Evolutionary conservation across 768 basidiomycete genomes (phyloP).

Genomic region (Tricholoma matsutake): DNA sequence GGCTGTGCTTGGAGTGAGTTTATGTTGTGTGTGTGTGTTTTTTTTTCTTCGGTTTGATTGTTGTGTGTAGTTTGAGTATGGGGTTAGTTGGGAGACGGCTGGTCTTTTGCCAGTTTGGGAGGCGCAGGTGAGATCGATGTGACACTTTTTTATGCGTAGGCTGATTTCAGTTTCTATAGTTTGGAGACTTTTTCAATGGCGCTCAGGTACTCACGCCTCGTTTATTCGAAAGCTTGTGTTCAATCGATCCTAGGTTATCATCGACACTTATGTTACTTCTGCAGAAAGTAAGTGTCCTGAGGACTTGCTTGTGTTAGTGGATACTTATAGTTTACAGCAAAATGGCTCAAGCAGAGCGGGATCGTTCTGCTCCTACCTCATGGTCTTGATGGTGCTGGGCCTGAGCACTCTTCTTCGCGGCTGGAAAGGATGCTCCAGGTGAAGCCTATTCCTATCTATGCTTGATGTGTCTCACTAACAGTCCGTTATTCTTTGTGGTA

Average conservation of each 20-base stretch:
- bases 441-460: neutral
- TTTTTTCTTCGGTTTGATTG: neutral
- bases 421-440: slow-evolving; percentile 92
- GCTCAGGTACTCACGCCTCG: slow-evolving; percentile 48
- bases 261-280: slow-evolving; percentile 86
- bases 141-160: neutral
- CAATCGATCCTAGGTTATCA: slow-evolving; percentile 54
- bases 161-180: slow-evolving; percentile 37
- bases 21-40: neutral
- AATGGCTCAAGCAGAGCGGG: slow-evolving; percentile 92
- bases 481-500: slow-evolving; percentile 25
- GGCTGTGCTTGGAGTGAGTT: slow-evolving; percentile 79
- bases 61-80: slow-evolving; percentile 76
- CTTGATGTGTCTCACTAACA: neutral
- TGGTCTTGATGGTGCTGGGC: slow-evolving; percentile 89
- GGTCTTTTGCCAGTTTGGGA: slow-evolving; percentile 87
- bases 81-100: slow-evolving; percentile 85
- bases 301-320: neutral
- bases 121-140: slow-evolving; percentile 57
- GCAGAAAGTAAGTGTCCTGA: slow-evolving; percentile 61
- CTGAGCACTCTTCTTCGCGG: slow-evolving; percentile 88
- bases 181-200: slow-evolving; percentile 93
- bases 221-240: neutral
- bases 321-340: slow-evolving; percentile 46
- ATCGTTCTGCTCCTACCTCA: slow-evolving; percentile 85